A percentile compares a stretch with the other conserved stretches of the same genome.
These are phyloP conservation scores for Chytriomyces sp. DNA, from an alignment of 192 early-diverging fungal species.

Conservation along the genomic window DNA sequence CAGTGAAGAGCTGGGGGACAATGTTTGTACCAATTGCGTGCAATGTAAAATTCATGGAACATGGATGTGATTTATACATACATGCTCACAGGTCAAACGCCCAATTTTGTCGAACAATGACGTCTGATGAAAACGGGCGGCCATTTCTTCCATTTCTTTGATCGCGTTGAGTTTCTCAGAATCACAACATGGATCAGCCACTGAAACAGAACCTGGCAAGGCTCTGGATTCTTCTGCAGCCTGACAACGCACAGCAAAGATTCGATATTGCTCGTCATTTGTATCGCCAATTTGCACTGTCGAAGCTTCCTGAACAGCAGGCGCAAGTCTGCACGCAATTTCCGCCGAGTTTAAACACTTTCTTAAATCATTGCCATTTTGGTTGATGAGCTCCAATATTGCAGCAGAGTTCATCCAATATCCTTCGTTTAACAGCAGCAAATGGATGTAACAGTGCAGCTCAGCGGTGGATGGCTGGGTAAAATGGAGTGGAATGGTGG, in stretches of 20 bases:
- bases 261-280: neutral
- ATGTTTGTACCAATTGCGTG: no score
- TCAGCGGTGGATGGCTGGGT: constrained; percentile 1
- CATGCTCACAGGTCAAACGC: no score
- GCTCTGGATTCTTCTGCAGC: neutral
- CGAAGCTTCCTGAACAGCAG: neutral
- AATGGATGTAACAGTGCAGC: constrained; percentile 30
- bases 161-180: neutral
- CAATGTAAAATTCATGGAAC: no score
- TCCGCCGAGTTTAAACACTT: constrained; percentile 6
- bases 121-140: no score
- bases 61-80: no score
- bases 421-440: constrained; percentile 11
- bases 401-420: constrained; percentile 19
- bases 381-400: neutral
- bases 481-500: constrained; percentile 19
- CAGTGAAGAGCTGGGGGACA: no score
- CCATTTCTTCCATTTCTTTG: neutral
- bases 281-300: neutral
- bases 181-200: neutral
- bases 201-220: neutral
- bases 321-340: neutral
- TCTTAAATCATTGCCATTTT: constrained; percentile 14
- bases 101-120: no score
- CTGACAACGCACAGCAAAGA: neutral